Evolutionary conservation across 768 basidiomycete genomes (phyloP), one percentile per base, ranked within the genome.

Genomic region (Amanita pallidorosea): DNA sequence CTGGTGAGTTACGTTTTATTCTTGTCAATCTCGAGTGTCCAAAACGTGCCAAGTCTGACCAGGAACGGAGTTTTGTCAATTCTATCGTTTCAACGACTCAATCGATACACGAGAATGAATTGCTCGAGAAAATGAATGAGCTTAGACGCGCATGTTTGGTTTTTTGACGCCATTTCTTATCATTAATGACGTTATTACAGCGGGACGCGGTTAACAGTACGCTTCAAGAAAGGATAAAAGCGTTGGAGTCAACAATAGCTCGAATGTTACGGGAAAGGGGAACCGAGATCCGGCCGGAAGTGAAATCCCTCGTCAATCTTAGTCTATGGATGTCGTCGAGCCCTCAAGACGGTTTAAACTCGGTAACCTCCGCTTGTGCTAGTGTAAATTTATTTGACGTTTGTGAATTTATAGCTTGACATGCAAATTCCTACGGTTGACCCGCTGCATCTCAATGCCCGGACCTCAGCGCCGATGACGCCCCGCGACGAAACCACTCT

Each of bases 101-200:
- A 46, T 67, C 69, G 9, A 61, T 74, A 18, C 71, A 80, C 55
- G 80, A 79, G 54, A 70, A 79, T 47, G 73, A 75, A 15, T 64
- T 74, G 34, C 70, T 80, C 27, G 68, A 66, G 22, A 80, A 80
- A 59, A 68, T 67, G 47, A 79, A 81, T 55, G 79, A 81, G 49
- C 68, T 83, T 25, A 73, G 72, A 53, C 67, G 73, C 54, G 80
- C 80, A 54, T 38, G 68, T 62, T 22, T 37, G 29, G 36, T 47
- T 36, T 51, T 43, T 25, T 15, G 47, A 36, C 46, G 12, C 43
- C 31, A 41, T 55, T 34, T 47, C 15, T 38, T 48, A 49, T 48
- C 27, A 52, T 43, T 38, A 17, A 45, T 57, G 23, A 56, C 36
- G 47, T 36, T 48, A 41, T 49, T 5, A 4, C 53, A 81, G 79